Evolutionary conservation across 73 alveolate species (phyloP), one percentile per base, ranked within the genome.

Genomic region (Diophrys appendiculata): DNA sequence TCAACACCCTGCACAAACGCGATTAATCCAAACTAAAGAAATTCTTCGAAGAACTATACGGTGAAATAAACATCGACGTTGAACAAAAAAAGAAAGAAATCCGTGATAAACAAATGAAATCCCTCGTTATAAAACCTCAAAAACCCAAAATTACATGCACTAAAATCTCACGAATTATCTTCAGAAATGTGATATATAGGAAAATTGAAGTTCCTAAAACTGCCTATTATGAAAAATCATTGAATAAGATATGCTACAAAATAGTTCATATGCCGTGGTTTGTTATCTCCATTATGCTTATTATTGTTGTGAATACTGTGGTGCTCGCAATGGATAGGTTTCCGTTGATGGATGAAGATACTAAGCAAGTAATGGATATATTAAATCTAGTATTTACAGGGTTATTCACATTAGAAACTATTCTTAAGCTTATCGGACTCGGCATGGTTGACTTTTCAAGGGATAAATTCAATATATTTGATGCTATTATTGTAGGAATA

Each of bases 1-100:
- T 67, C 52, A 73, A 82, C 60, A 83, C 76, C 29, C 82, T 84
- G 52, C 88, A 84, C 70, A 69, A 77, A 54, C 43, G 43, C 24
- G 33, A 60, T n/a, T n/a, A n/a, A n/a, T n/a, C n/a, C n/a, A n/a
- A n/a, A n/a, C n/a, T n/a, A n/a, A n/a, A n/a, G n/a, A n/a, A n/a
- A n/a, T n/a, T n/a, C n/a, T n/a, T n/a, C n/a, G n/a, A n/a, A n/a
- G n/a, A n/a, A n/a, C n/a, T n/a, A n/a, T n/a, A n/a, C n/a, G n/a
- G n/a, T n/a, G n/a, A n/a, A n/a, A n/a, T n/a, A n/a, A n/a, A n/a
- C n/a, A n/a, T n/a, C n/a, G n/a, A n/a, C n/a, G n/a, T n/a, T n/a
- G n/a, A n/a, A n/a, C n/a, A n/a, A n/a, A n/a, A n/a, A n/a, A n/a
- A n/a, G n/a, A n/a, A n/a, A n/a, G n/a, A n/a, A n/a, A n/a, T n/a